These are phyloP conservation scores for Gnomoniopsis smithogilvyi DNA, from an alignment of 2,329 filamentous ascomycete genomes.

Conservation along the genomic window DNA sequence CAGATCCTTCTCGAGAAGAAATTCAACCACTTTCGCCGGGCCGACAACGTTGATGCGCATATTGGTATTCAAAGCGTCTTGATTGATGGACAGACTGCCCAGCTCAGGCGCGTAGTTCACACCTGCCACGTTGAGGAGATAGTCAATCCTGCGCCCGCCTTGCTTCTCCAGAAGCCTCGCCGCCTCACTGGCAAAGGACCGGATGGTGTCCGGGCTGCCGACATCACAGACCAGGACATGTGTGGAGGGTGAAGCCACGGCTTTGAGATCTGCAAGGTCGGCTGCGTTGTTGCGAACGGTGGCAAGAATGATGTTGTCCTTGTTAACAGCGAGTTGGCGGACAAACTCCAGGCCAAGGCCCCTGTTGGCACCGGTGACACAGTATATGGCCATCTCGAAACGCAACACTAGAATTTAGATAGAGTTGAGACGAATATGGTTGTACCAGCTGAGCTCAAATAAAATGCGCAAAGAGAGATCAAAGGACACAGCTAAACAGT, in stretches of 20 bases:
- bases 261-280: slow-evolving; percentile 26
- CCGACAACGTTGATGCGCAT: slow-evolving; percentile 44
- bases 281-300: slow-evolving; percentile 22
- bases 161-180: slow-evolving; percentile 24
- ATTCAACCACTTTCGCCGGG: slow-evolving; percentile 41
- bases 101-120: slow-evolving; percentile 35
- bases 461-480: not conserved
- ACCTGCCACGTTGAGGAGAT: slow-evolving; percentile 28
- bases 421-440: not conserved
- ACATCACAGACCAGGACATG: slow-evolving; percentile 29
- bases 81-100: slow-evolving; percentile 35
- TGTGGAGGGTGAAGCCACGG: slow-evolving; percentile 20
- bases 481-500: not conserved
- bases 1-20: slow-evolving; percentile 27
- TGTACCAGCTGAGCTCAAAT: not conserved
- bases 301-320: slow-evolving; percentile 27
- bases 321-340: slow-evolving; percentile 25
- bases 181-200: slow-evolving; percentile 21
- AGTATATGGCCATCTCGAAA: slow-evolving; percentile 20
- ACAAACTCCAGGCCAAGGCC: slow-evolving; percentile 30
- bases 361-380: slow-evolving; percentile 30
- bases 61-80: slow-evolving; percentile 33
- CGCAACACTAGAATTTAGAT: not conserved
- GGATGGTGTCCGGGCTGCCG: slow-evolving; percentile 30
- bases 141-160: slow-evolving; percentile 31